These are phyloP conservation scores for Chloropicon primus DNA, from an alignment of 139 green algal genomes.

Conservation along the genomic window DNA sequence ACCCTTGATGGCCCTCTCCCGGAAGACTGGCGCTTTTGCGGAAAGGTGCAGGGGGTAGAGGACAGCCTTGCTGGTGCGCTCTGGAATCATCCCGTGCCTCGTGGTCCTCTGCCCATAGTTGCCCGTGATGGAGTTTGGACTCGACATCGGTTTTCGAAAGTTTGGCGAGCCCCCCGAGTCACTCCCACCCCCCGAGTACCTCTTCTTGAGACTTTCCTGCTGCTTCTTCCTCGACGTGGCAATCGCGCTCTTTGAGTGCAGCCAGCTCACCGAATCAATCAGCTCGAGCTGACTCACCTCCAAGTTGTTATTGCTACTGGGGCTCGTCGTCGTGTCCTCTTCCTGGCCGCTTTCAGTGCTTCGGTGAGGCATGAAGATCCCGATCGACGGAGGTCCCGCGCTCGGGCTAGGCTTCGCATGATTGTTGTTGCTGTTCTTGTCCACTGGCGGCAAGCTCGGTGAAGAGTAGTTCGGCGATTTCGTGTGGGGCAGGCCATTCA, in stretches of 20 bases:
- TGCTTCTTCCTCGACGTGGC: background rate
- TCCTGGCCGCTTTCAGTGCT: background rate
- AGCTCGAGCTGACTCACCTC: background rate
- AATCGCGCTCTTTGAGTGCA: background rate
- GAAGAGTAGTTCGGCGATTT: background rate
- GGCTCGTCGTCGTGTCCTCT: background rate
- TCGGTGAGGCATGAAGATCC: background rate
- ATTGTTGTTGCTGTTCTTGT: background rate
- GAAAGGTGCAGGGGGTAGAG: background rate
- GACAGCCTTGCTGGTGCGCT: background rate
- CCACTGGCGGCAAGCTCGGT: background rate
- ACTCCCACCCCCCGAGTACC: background rate
- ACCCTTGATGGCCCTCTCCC: background rate
- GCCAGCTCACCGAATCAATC: background rate
- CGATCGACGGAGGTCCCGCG: background rate
- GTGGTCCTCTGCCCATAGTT: background rate
- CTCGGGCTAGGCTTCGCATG: background rate
- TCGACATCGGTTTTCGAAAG: background rate
- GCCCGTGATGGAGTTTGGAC: background rate
- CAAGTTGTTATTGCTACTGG: background rate
- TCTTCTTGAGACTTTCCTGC: background rate
- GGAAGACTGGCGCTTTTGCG: background rate
- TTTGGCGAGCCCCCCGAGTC: background rate
- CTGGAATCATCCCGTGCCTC: background rate
- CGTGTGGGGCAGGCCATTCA: background rate